phyloP scores from a whole-genome alignment of 2,329 filamentous ascomycete species.

The Mycosphaerelloides madeirae region DNA sequence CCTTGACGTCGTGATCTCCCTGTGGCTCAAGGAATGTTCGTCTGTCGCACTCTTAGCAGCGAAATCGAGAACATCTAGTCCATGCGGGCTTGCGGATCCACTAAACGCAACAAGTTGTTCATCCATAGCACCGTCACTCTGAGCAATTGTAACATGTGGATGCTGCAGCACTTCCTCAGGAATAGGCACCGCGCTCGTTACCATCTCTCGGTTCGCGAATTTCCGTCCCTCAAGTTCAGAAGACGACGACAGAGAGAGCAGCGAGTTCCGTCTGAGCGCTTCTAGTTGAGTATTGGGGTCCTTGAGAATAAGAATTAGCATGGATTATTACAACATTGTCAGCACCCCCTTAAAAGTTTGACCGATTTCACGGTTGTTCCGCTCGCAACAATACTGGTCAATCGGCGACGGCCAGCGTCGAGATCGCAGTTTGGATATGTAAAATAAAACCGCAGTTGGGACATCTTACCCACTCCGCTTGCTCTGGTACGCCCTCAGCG shows the following conservation, averaged over 20 bases:
- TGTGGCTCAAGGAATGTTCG: neutral
- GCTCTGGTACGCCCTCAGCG: constrained; percentile 78
- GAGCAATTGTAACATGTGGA: constrained; percentile 11
- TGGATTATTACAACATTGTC: neutral
- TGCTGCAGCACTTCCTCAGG: constrained; percentile 16
- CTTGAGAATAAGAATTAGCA: constrained; percentile 30
- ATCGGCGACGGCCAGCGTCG: constrained; percentile 1
- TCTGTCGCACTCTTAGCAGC: neutral
- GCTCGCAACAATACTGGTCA: constrained; percentile 3
- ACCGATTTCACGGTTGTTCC: too few relatives aligned
- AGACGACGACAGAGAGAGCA: constrained; percentile 27
- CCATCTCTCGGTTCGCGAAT: constrained; percentile 31
- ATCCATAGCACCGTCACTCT: constrained; percentile 1
- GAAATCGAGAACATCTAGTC: constrained; percentile 4
- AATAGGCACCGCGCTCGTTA: constrained; percentile 23
- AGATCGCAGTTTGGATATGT: constrained; percentile 1
- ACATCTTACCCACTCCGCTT: constrained; percentile 87
- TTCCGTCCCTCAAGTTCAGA: constrained; percentile 23
- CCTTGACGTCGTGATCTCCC: neutral
- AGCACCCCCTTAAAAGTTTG: constrained; percentile 4
- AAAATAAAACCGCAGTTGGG: constrained; percentile 38
- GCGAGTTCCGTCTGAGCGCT: constrained; percentile 42
- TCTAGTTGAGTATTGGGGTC: constrained; percentile 45
- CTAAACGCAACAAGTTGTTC: constrained; percentile 4
- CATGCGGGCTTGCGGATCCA: constrained; percentile 11